Conservation (phyloP, 371 early-diverging fungal species). For the Rhizopus stolonifer region DNA sequence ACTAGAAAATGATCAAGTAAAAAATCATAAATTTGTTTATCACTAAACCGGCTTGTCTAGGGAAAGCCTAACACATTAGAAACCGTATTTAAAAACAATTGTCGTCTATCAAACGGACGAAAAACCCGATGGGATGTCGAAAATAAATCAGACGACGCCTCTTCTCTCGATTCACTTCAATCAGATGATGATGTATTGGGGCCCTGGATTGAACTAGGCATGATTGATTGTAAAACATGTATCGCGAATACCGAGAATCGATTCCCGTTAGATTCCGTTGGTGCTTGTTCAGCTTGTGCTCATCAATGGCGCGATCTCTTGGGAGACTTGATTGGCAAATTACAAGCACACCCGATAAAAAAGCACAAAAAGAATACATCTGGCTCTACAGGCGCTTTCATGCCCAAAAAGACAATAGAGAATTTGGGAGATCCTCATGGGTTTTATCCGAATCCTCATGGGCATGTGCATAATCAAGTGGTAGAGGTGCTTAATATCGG, state of each 20-base stretch:
- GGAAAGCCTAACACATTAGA: not conserved
- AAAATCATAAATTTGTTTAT: not conserved
- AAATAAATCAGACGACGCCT: constrained; percentile 1
- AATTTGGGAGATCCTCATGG: constrained; percentile 31
- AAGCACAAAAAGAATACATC: constrained; percentile 10
- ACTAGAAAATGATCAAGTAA: not conserved
- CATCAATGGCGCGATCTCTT: not conserved
- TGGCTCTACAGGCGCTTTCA: constrained; percentile 52
- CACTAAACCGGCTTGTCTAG: not conserved
- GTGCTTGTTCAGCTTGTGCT: constrained; percentile 6
- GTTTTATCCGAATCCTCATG: constrained; percentile 45
- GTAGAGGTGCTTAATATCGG: constrained; percentile 51
- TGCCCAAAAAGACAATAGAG: constrained; percentile 49
- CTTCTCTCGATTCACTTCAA: constrained; percentile 30
- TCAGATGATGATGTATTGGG: constrained; percentile 45
- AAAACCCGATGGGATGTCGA: constrained; percentile 26
- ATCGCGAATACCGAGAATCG: not conserved
- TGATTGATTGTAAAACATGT: constrained; percentile 10
- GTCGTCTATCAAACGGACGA: constrained; percentile 5
- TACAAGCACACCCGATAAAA: not conserved
- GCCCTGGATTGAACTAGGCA: constrained; percentile 36
- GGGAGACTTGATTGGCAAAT: not conserved
- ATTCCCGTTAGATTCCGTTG: constrained; percentile 6
- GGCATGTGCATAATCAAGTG: constrained; percentile 38
- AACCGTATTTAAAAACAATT: no score